Conservation (phyloP, 2,329 filamentous ascomycete genomes). For the Dothideomycetidae sp. region DNA sequence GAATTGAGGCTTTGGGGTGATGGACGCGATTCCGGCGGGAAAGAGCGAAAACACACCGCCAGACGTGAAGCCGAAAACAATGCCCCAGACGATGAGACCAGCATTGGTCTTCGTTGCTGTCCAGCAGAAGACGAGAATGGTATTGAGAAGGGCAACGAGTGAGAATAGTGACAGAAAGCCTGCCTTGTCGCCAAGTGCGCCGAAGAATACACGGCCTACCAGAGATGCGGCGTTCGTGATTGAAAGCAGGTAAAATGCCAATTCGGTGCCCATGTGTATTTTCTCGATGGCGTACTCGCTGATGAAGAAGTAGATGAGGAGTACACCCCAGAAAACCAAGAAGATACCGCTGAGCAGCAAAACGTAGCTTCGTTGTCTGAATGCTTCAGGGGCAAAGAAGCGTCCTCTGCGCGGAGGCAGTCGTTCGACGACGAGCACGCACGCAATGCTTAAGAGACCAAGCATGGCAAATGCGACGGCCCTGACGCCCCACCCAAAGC, state of each 20-base stretch:
- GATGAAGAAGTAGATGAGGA: slow-evolving; percentile 39
- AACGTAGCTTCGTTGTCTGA: slow-evolving; percentile 29
- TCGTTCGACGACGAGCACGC: slow-evolving; percentile 2
- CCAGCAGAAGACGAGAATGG: slow-evolving; percentile 25
- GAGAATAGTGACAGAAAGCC: slow-evolving; percentile 28
- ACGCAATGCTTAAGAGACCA: slow-evolving; percentile 10
- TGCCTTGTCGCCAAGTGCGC: slow-evolving; percentile 41
- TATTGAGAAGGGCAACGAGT: slow-evolving; percentile 24
- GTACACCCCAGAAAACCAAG: slow-evolving; percentile 19
- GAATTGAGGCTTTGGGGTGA: slow-evolving; percentile 2
- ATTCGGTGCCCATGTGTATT: slow-evolving; percentile 34
- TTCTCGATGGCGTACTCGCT: slow-evolving; percentile 42
- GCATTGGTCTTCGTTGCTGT: slow-evolving; percentile 2
- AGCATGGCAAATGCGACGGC: slow-evolving; percentile 30
- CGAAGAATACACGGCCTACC: slow-evolving; percentile 38
- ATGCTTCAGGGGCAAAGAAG: slow-evolving; percentile 18
- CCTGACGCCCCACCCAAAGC: slow-evolving; percentile 39
- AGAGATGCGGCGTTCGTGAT: slow-evolving; percentile 49
- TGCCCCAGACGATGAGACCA: slow-evolving; percentile 7
- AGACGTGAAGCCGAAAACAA: slow-evolving; percentile 5
- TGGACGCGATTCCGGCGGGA: slow-evolving; percentile 2
- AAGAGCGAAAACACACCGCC: slow-evolving; percentile 8
- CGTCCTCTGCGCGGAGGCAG: slow-evolving; percentile 7
- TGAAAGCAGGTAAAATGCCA: slow-evolving; percentile 50
- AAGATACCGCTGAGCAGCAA: slow-evolving; percentile 33